Base-by-base conservation (phyloP, 371 early-diverging fungal species). In the Mucor lusitanicus region DNA sequence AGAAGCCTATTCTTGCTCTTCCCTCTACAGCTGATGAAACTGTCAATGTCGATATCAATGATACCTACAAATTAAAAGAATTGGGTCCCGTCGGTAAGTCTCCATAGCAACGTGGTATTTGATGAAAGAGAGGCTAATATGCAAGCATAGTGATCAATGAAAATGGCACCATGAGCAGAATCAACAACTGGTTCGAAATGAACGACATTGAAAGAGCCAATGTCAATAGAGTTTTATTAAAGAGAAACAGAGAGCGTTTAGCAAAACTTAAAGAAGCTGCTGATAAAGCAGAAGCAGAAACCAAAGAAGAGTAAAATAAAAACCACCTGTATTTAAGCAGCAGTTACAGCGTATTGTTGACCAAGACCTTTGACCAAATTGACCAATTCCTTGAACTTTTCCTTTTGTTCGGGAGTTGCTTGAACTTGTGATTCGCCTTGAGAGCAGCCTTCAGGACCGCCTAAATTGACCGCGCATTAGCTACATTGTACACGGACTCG, bases 101-200 rank as follows among this genome's bases (percentile, higher is more conserved):
- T 30, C 11, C 12, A 30, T 15, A 4, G 32, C 32, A 7, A 56
- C 53, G 15, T 53, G 27, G 12, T 53, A 15, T 50, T 2, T 11
- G 11, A 12, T 35, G 1, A 5, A 53, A 0, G 3, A 40, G 5
- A 40, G 40, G 4, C 12, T 53, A 53, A 53, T 4, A 53, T 15
- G 3, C n/a, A 8, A 25, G 4, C 30, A 19, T 62, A 84, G 87
- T 89, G 5, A 82, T 89, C 9, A 87, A 88, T 66, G 85, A 81
- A 62, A 85, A 93, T 55, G 93, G 93, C 3, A 86, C 89, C 3
- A 75, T 93, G 53, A 82, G 85, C 54, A 81, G 93, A 39, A 90
- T 93, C 62, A 83, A 87, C 39, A 91, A 91, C 71, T 93, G 93
- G 93, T 77, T 76, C n/a, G 84, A 82, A 55, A 86, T 93, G 89